Conservation (phyloP, 768 basidiomycete genomes). For the Serendipita vermifera region DNA sequence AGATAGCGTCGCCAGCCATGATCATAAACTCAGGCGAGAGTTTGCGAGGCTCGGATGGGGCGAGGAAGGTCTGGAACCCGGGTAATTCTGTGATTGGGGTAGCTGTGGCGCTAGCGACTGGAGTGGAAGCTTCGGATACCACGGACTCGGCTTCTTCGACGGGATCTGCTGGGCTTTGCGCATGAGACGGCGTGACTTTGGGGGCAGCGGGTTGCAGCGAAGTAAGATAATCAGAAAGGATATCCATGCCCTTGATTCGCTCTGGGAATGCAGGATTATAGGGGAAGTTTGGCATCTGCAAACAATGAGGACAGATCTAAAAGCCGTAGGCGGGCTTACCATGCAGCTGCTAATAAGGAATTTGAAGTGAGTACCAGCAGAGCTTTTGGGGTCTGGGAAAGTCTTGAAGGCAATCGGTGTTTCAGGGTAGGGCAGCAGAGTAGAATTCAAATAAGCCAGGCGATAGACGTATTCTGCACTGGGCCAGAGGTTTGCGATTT, state of each 20-base stretch:
- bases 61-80: constrained; percentile 13
- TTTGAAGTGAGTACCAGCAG: constrained; percentile 40
- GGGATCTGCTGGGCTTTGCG: background rate
- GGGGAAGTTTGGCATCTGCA: constrained; percentile 53
- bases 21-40: constrained; percentile 44
- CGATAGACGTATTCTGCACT: constrained; percentile 55
- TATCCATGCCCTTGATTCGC: constrained; percentile 50
- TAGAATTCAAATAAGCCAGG: constrained; percentile 29
- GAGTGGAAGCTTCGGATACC: background rate
- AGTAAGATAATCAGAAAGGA: constrained; percentile 35
- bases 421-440: constrained; percentile 37
- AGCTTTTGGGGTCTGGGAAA: constrained; percentile 53
- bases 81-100: background rate
- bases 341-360: constrained; percentile 59
- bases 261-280: constrained; percentile 43
- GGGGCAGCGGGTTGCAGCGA: constrained; percentile 8
- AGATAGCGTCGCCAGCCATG: constrained; percentile 65
- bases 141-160: background rate
- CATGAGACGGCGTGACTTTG: constrained; percentile 5
- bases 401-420: constrained; percentile 51
- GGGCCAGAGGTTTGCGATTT: constrained; percentile 50
- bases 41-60: constrained; percentile 11
- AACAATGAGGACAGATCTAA: background rate
- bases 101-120: background rate
- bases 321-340: constrained; percentile 11